Evolutionary conservation across 352 stramenopile species (phyloP).

Genomic region (Pythium phragmitis): DNA sequence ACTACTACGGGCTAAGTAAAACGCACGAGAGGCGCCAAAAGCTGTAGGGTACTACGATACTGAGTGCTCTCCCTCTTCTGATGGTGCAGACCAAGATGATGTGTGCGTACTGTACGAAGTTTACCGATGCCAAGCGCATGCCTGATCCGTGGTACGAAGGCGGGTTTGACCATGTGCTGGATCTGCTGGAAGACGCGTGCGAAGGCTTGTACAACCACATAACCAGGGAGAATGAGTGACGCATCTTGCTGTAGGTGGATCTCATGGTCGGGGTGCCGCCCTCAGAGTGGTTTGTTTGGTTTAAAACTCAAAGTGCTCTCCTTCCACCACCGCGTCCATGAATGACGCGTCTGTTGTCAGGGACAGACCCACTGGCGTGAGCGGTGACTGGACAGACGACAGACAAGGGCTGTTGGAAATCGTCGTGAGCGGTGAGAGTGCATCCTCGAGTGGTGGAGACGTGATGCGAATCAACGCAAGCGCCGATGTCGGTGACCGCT

Average conservation of each 20-base stretch:
- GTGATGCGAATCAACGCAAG: slow-evolving; percentile 1
- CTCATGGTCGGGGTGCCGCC: not conserved
- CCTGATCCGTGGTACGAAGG: slow-evolving; percentile 87
- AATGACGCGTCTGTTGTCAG: not conserved
- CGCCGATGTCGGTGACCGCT: slow-evolving; percentile 4
- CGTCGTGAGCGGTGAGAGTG: not conserved
- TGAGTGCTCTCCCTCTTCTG: not conserved
- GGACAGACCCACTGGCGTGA: not conserved
- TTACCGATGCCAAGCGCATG: slow-evolving; percentile 56
- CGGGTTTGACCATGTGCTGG: slow-evolving; percentile 88
- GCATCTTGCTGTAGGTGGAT: not conserved
- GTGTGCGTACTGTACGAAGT: slow-evolving; percentile 77
- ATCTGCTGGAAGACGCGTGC: slow-evolving; percentile 88
- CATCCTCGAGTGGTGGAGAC: not conserved
- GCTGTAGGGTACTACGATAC: slow-evolving; percentile 10
- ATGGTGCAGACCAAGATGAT: slow-evolving; percentile 70
- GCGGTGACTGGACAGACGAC: not conserved
- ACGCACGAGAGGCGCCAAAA: slow-evolving; percentile 22
- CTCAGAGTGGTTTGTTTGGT: not conserved
- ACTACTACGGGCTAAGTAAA: too few relatives aligned
- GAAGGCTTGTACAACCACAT: slow-evolving; percentile 71
- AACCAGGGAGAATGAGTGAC: slow-evolving; percentile 9
- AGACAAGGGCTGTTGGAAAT: not conserved
- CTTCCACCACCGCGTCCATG: slow-evolving; percentile 2
- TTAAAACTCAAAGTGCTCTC: not conserved